These are phyloP conservation scores for Bipolaris sorokiniana DNA, from an alignment of 2,329 filamentous ascomycete species.

Conservation along the genomic window DNA sequence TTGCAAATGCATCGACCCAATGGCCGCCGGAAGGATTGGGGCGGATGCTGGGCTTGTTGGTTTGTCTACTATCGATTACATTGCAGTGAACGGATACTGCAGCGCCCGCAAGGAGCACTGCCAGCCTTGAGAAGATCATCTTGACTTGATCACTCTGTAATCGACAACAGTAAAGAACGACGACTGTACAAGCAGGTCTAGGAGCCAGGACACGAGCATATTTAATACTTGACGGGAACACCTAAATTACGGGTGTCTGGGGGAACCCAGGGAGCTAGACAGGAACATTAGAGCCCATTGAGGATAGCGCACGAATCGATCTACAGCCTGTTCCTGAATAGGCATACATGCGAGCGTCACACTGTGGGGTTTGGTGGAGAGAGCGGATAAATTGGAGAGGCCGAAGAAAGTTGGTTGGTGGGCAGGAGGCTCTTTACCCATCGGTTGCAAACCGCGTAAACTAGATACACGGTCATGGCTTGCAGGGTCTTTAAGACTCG, in stretches of 20 bases:
- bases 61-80: not conserved
- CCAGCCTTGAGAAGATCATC: slow-evolving; percentile 26
- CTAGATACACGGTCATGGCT: slow-evolving; percentile 3
- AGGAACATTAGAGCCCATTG: slow-evolving; percentile 23
- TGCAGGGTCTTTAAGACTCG: slow-evolving; percentile 1
- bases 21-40: slow-evolving; percentile 49
- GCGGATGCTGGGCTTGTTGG: slow-evolving; percentile 9
- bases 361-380: slow-evolving; percentile 34
- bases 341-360: slow-evolving; percentile 18
- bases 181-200: not conserved
- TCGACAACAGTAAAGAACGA: not conserved
- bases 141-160: slow-evolving; percentile 3
- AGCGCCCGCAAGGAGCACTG: slow-evolving; percentile 19
- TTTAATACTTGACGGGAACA: slow-evolving; percentile 20
- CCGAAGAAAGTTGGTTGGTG: slow-evolving; percentile 37
- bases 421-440: slow-evolving; percentile 25
- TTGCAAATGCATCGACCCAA: slow-evolving; percentile 69
- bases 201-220: slow-evolving; percentile 8
- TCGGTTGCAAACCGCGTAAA: slow-evolving; percentile 23
- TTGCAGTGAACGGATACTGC: slow-evolving; percentile 19
- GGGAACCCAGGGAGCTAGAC: slow-evolving; percentile 23
- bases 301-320: slow-evolving; percentile 17
- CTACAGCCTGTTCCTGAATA: slow-evolving; percentile 26
- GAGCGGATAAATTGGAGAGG: slow-evolving; percentile 42
- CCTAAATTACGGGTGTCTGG: slow-evolving; percentile 29